phyloP scores from a whole-genome alignment of 1,284 basidiomycete genomes.

The Cryptococcus neoformans region DNA sequence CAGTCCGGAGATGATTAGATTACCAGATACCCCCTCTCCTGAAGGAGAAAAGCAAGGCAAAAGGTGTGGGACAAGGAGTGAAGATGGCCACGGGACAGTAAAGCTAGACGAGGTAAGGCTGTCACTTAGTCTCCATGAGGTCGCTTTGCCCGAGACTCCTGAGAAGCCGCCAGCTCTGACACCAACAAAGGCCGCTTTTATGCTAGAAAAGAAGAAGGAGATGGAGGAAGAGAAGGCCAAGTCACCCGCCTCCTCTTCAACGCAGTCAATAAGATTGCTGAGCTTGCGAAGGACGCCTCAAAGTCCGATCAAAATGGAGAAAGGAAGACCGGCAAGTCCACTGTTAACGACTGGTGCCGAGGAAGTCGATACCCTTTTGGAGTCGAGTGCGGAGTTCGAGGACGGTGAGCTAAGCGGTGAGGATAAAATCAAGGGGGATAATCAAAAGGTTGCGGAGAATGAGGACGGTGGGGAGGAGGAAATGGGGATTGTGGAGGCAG shows the following conservation, averaged over 20 bases:
- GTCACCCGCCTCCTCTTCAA: not conserved
- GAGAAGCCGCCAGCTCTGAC: not conserved
- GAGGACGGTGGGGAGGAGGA: slow-evolving; percentile 6
- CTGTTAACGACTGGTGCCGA: slow-evolving; percentile 6
- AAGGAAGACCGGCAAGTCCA: slow-evolving; percentile 9
- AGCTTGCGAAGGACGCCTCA: not conserved
- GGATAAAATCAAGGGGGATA: not conserved
- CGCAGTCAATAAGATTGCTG: slow-evolving; percentile 7
- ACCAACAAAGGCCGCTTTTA: too few species aligned
- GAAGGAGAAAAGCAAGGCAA: too few species aligned
- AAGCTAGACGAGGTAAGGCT: slow-evolving; percentile 12
- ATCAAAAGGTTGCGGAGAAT: not conserved
- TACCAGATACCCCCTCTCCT: too few species aligned
- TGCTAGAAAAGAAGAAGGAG: not conserved
- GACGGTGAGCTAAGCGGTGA: not conserved
- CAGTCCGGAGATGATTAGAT: slow-evolving; percentile 7
- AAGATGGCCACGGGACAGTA: slow-evolving; percentile 18
- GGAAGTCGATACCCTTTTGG: not conserved
- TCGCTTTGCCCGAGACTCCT: slow-evolving; percentile 23
- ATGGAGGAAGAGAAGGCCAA: not conserved
- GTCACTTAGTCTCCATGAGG: slow-evolving; percentile 15
- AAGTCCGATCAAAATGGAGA: not conserved
- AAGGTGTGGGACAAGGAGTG: too few species aligned
- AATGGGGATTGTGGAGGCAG: not conserved
- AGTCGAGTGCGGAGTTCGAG: not conserved